These are phyloP conservation scores for Urochloa ruziziensis DNA, from an alignment of 176 grass and related monocot species.

Conservation along the genomic window DNA sequence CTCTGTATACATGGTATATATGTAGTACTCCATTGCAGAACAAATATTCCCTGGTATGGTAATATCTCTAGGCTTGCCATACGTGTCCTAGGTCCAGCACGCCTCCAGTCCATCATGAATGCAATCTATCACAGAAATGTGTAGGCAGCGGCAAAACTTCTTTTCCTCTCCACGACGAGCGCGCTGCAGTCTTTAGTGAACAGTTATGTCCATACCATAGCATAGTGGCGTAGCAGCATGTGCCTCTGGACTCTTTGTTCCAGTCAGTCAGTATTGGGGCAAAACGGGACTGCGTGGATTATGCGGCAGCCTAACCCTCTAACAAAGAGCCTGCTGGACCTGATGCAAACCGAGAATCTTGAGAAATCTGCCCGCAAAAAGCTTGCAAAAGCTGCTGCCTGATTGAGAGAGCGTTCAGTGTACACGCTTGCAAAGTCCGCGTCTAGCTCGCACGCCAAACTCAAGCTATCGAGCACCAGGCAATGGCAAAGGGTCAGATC, in stretches of 20 bases:
- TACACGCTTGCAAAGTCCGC: not conserved
- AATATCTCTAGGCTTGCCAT: not conserved
- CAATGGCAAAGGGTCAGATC: not conserved
- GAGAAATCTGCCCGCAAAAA: constrained; percentile 24
- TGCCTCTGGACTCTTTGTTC: constrained; percentile 3
- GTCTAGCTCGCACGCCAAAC: not conserved
- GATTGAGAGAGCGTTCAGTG: not conserved
- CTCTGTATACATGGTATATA: not conserved
- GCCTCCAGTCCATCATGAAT: constrained; percentile 1
- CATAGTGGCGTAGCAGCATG: constrained; percentile 10
- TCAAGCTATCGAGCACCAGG: not conserved
- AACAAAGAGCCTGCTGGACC: not conserved
- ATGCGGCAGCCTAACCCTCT: not conserved
- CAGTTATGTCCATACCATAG: not conserved
- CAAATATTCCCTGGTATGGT: not conserved
- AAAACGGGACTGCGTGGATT: not conserved
- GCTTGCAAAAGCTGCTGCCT: not conserved
- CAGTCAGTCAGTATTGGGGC: not conserved
- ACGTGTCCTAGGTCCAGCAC: not conserved
- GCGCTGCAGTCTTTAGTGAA: constrained; percentile 16
- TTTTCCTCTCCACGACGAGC: not conserved
- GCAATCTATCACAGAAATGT: not conserved
- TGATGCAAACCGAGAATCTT: not conserved
- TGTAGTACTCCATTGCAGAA: not conserved
- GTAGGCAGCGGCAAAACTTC: not conserved